Base-by-base conservation (phyloP, 2,329 filamentous ascomycete genomes). In the Chaetomiaceae sp. region DNA sequence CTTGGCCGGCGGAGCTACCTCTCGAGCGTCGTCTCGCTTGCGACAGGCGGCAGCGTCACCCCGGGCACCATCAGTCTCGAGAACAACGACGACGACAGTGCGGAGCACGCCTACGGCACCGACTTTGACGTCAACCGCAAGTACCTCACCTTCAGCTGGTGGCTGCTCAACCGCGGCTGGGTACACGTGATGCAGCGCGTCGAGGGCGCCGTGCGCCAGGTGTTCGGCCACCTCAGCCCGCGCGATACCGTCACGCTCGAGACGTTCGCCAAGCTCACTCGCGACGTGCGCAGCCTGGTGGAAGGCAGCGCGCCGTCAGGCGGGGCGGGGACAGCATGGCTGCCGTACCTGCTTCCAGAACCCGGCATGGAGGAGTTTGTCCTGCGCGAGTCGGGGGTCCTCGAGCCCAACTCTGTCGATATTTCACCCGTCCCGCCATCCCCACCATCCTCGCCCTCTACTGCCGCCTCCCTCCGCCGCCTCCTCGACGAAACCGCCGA, bases 121-220 rank as follows among this genome's bases (percentile, higher is more conserved):
- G 94, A 99, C 69, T 96, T 96, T 62, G 91, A 96, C 69, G 95
- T 90, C 30, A 99, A 99, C 71, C 81, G 91, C 62, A 88, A 89
- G 65, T 99, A 97, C 66, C 77, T 99, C 44, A 95, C 91, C 36
- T 95, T 97, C 69, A 96, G 90, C 71, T 99, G 94, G 94, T 99
- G 92, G 91, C 75, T 99, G 42, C 77, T 99, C 43, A 92, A 99
- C 71, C 83, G 84, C 60, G 94, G 94, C 38, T 97, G 90, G 85
- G 82, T 84, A 60, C 83, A 90, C 53, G 74, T 97, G 52, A 86
- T 90, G 79, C 77, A 83, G 52, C 87, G 85, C 58, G 91, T 99
- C 43, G 85, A 90, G 66, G 74, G 76, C n/a, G 90, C 90, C 4
- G 94, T 99, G 21, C 86, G 86, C 62, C 87, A 95, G 48, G 87